Evolutionary conservation across 208 protist species (phyloP).

Genomic region (Leishmania arabica): DNA sequence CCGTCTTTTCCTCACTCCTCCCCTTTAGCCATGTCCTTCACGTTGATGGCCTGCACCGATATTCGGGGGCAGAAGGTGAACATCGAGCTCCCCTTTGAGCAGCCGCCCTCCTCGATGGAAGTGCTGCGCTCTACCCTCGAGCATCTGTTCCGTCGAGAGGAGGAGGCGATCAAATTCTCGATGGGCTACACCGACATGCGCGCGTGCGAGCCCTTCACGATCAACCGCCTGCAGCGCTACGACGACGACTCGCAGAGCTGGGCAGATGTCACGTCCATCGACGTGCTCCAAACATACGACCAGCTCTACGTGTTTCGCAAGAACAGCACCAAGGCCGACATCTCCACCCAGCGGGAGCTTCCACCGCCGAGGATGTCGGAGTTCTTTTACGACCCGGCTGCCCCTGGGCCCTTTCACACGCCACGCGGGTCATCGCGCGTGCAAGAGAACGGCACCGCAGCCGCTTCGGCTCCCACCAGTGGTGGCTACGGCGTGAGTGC

Average conservation of each 20-base stretch:
- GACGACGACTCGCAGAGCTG: constrained; percentile 73
- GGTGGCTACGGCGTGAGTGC: constrained; percentile 8
- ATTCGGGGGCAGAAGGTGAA: constrained; percentile 80
- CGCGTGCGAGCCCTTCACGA: constrained; percentile 75
- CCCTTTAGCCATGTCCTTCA: constrained; percentile 41
- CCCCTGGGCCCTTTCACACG: not conserved
- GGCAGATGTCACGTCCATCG: constrained; percentile 44
- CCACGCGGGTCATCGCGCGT: not conserved
- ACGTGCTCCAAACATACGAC: constrained; percentile 63
- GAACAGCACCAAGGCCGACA: constrained; percentile 75
- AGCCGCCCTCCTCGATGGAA: constrained; percentile 50
- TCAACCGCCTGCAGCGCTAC: constrained; percentile 69
- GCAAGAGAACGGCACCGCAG: not conserved
- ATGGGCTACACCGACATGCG: constrained; percentile 42
- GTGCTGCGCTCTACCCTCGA: constrained; percentile 57
- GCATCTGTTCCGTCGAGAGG: constrained; percentile 65
- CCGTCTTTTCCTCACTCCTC: not conserved
- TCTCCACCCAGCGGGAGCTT: constrained; percentile 73
- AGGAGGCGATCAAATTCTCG: constrained; percentile 51
- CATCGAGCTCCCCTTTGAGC: constrained; percentile 67
- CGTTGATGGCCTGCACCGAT: constrained; percentile 68
- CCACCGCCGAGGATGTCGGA: constrained; percentile 52
- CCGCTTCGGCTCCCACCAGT: constrained; percentile 1
- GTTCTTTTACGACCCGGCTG: constrained; percentile 35
- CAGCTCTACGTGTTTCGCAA: constrained; percentile 85